A percentile compares a stretch with the other conserved stretches of the same genome.
Evolutionary conservation across 768 basidiomycete genomes (phyloP).

Genomic region (Calocera viscosa): DNA sequence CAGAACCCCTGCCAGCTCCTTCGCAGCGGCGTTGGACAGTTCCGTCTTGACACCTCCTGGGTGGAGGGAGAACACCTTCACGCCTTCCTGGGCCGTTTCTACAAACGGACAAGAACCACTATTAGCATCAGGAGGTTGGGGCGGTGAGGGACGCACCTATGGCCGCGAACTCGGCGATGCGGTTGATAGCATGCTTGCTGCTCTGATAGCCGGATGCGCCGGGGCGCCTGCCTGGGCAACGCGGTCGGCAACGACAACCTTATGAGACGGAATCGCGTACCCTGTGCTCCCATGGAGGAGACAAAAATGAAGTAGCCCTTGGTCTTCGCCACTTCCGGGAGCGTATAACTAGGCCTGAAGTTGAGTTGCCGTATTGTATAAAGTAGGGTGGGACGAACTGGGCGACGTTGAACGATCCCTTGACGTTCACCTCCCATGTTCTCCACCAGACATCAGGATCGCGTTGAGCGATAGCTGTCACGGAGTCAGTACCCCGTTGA

Average conservation of each 20-base stretch:
- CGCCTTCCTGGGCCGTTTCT: background rate
- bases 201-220: slow-evolving; percentile 12
- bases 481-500: background rate
- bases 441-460: slow-evolving; percentile 11
- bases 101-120: background rate
- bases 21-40: slow-evolving; percentile 2
- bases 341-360: background rate
- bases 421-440: slow-evolving; percentile 10
- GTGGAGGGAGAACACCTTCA: slow-evolving; percentile 13
- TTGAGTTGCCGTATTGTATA: background rate
- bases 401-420: slow-evolving; percentile 12
- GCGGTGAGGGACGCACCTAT: slow-evolving; percentile 11
- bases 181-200: slow-evolving; percentile 12
- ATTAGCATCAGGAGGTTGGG: background rate
- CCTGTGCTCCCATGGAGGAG: slow-evolving; percentile 9
- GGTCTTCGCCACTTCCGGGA: slow-evolving; percentile 11
- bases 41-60: slow-evolving; percentile 16
- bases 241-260: background rate
- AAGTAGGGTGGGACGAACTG: background rate
- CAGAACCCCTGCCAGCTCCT: background rate
- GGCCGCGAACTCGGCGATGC: slow-evolving; percentile 12
- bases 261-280: background rate
- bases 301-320: slow-evolving; percentile 14
- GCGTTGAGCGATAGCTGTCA: background rate
- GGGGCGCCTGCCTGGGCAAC: slow-evolving; percentile 9